phyloP scores from a whole-genome alignment of 768 basidiomycete species.

The Lactifluus volemus region DNA sequence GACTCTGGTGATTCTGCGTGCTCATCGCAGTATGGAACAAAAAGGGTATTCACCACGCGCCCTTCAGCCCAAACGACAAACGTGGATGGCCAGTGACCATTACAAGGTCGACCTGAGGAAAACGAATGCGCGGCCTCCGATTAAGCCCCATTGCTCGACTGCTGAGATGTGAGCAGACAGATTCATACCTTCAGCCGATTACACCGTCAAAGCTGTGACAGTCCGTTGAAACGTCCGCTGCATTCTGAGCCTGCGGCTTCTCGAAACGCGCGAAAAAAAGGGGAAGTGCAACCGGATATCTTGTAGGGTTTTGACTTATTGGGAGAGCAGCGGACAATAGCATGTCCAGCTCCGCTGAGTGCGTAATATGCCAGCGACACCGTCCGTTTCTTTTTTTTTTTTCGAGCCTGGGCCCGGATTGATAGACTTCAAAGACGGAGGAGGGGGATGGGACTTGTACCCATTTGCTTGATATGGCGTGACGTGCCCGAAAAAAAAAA shows the following conservation, averaged over 20 bases:
- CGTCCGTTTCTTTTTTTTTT: not conserved
- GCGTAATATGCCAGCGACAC: not conserved
- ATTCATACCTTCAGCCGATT: conserved; percentile 4
- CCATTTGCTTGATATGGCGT: not conserved
- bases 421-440: not conserved
- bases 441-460: not conserved
- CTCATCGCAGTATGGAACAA: not conserved
- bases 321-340: not conserved
- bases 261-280: not conserved
- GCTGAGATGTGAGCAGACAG: not conserved
- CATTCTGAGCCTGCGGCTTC: not conserved
- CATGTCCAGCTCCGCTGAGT: not conserved
- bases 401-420: not conserved
- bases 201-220: not conserved
- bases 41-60: not conserved
- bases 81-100: not conserved
- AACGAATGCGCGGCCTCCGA: not conserved
- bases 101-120: not conserved
- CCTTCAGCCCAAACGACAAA: not conserved
- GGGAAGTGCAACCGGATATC: not conserved
- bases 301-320: not conserved
- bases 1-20: not conserved
- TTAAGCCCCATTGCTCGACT: not conserved
- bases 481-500: not conserved
- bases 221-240: not conserved